Conservation (phyloP, 2,329 filamentous ascomycete genomes). For the Colletotrichum lupini region DNA sequence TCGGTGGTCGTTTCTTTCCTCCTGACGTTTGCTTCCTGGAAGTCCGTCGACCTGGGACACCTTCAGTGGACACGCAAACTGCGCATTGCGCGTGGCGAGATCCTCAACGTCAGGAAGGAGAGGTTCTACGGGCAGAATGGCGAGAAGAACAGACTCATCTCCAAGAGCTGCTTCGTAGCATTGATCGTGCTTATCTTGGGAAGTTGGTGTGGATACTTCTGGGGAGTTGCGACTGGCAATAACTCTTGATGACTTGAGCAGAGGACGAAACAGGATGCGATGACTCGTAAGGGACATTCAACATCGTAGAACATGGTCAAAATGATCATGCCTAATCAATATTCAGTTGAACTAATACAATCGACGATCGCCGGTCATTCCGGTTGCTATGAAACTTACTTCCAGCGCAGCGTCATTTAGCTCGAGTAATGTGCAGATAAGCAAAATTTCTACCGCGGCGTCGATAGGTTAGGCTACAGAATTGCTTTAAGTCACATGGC, state of each 20-base stretch:
- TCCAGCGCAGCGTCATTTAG: neutral
- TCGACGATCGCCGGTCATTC: neutral
- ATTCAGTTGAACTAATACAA: neutral
- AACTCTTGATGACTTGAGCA: slow-evolving; percentile 40
- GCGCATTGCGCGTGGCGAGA: slow-evolving; percentile 55
- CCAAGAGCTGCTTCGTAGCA: slow-evolving; percentile 53
- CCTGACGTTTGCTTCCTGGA: slow-evolving; percentile 50
- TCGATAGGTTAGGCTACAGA: neutral
- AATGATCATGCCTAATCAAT: neutral
- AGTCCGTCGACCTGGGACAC: slow-evolving; percentile 53
- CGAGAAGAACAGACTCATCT: slow-evolving; percentile 53
- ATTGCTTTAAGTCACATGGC: neutral
- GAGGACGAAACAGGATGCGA: too few relatives aligned
- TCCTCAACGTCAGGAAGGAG: slow-evolving; percentile 49
- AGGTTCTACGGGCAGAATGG: slow-evolving; percentile 47
- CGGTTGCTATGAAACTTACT: neutral
- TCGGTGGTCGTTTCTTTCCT: slow-evolving; percentile 57
- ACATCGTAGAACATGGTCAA: too few relatives aligned
- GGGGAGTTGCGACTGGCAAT: slow-evolving; percentile 67
- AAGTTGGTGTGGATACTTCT: slow-evolving; percentile 67
- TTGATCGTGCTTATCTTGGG: slow-evolving; percentile 61
- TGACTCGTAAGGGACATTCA: too few relatives aligned
- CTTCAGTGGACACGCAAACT: slow-evolving; percentile 70
- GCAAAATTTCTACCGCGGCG: too few relatives aligned
- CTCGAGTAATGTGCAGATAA: neutral